A percentile compares a stretch with the other conserved stretches of the same genome.
Conservation (phyloP, 1,284 basidiomycete species). For the Clitocybe nebularis region DNA sequence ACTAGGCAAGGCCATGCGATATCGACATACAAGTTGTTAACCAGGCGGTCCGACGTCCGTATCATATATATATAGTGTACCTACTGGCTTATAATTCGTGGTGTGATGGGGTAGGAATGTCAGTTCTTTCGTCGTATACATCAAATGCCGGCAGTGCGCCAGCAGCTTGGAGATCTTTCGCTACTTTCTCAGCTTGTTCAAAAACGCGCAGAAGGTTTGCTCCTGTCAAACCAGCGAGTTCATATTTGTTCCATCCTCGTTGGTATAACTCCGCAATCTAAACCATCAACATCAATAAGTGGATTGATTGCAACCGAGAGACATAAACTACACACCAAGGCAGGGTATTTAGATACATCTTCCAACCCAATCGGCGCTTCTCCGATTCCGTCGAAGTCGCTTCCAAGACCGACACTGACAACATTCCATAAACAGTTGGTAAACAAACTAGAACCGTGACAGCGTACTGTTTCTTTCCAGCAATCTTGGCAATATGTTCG, state of each 20-base stretch:
- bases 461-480: slow-evolving; percentile 76
- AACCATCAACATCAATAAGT: background rate
- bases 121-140: slow-evolving; percentile 60
- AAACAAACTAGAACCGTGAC: background rate
- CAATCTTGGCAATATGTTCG: slow-evolving; percentile 75
- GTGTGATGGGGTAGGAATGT: slow-evolving; percentile 34
- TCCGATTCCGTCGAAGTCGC: slow-evolving; percentile 79
- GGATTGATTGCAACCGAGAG: no score
- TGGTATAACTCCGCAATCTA: slow-evolving; percentile 80
- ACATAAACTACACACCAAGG: slow-evolving; percentile 32
- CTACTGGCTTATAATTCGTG: background rate
- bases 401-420: slow-evolving; percentile 64
- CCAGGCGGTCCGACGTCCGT: no score
- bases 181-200: slow-evolving; percentile 66
- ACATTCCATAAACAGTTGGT: background rate
- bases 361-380: slow-evolving; percentile 51
- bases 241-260: slow-evolving; percentile 78
- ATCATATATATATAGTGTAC: background rate
- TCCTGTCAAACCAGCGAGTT: slow-evolving; percentile 79
- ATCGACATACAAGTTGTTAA: no score
- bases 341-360: slow-evolving; percentile 72
- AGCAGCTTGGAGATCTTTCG: slow-evolving; percentile 50
- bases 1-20: no score
- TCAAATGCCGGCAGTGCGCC: slow-evolving; percentile 55
- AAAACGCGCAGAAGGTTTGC: slow-evolving; percentile 81